These are phyloP conservation scores for Elongisporangium prolatum DNA, from an alignment of 352 stramenopile species.

Conservation along the genomic window DNA sequence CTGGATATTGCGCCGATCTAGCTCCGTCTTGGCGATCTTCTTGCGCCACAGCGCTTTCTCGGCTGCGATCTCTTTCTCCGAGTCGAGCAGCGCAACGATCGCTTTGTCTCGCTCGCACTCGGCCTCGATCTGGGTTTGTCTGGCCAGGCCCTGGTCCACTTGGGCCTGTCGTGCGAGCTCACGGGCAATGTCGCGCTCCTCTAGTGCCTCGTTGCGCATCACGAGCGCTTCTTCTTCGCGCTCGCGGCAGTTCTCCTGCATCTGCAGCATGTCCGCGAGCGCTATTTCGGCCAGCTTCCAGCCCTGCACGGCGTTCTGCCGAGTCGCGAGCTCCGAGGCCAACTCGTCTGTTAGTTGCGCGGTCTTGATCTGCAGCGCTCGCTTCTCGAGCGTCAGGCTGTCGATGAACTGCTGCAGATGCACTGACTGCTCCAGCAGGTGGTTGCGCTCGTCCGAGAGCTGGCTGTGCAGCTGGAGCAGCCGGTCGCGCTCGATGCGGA, in stretches of 20 bases:
- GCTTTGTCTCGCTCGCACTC: slow-evolving; percentile 37
- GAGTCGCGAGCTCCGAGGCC: slow-evolving; percentile 21
- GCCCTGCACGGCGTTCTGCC: slow-evolving; percentile 41
- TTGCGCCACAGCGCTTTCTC: slow-evolving; percentile 43
- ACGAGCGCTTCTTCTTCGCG: slow-evolving; percentile 45
- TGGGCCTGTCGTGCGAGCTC: slow-evolving; percentile 33
- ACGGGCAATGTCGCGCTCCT: slow-evolving; percentile 37
- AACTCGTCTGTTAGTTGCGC: slow-evolving; percentile 25
- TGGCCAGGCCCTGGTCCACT: slow-evolving; percentile 45
- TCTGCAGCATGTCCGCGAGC: slow-evolving; percentile 31
- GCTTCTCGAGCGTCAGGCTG: slow-evolving; percentile 16
- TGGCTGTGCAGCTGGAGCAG: slow-evolving; percentile 15
- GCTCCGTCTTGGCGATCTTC: slow-evolving; percentile 32
- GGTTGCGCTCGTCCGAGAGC: slow-evolving; percentile 13
- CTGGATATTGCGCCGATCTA: slow-evolving; percentile 54
- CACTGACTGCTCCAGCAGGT: slow-evolving; percentile 10
- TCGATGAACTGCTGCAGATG: too few relatives aligned
- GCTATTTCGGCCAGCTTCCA: slow-evolving; percentile 43
- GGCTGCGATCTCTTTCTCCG: slow-evolving; percentile 25
- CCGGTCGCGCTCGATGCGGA: slow-evolving; percentile 48
- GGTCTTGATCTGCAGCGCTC: slow-evolving; percentile 19
- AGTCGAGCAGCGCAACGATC: slow-evolving; percentile 22
- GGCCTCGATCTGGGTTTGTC: slow-evolving; percentile 34
- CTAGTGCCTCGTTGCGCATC: slow-evolving; percentile 41
- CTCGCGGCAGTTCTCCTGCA: slow-evolving; percentile 31